Conservation (phyloP, 2,329 filamentous ascomycete genomes). For the Ascochyta viciae-villosae region DNA sequence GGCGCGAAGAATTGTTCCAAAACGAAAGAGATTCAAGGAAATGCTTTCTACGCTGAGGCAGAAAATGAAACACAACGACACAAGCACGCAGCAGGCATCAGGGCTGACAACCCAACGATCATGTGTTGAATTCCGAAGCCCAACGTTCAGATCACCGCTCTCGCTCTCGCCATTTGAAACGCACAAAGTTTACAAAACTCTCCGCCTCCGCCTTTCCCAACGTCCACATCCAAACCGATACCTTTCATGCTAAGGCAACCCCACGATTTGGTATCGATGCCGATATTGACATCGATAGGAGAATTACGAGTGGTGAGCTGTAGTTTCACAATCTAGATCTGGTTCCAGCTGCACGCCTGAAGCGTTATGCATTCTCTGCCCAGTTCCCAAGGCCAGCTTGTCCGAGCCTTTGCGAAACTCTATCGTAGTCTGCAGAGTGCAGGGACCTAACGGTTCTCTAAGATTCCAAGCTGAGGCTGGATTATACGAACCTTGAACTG, state of each 20-base stretch:
- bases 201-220: neutral
- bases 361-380: neutral
- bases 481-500: neutral
- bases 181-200: neutral
- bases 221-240: neutral
- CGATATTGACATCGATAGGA: neutral
- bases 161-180: conserved; percentile 7
- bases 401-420: conserved; percentile 6
- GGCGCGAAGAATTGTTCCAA: neutral
- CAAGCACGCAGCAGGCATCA: neutral
- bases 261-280: neutral
- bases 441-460: conserved; percentile 5
- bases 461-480: neutral
- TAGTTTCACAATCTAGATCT: neutral
- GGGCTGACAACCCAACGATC: neutral
- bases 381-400: neutral
- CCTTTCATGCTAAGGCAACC: neutral
- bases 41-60: neutral
- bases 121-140: neutral
- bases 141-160: neutral
- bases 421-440: neutral
- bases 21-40: neutral
- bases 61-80: neutral
- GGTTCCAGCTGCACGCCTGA: neutral
- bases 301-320: neutral